phyloP scores from a whole-genome alignment of 2,329 filamentous ascomycete species.

The Xylariaceae sp. region DNA sequence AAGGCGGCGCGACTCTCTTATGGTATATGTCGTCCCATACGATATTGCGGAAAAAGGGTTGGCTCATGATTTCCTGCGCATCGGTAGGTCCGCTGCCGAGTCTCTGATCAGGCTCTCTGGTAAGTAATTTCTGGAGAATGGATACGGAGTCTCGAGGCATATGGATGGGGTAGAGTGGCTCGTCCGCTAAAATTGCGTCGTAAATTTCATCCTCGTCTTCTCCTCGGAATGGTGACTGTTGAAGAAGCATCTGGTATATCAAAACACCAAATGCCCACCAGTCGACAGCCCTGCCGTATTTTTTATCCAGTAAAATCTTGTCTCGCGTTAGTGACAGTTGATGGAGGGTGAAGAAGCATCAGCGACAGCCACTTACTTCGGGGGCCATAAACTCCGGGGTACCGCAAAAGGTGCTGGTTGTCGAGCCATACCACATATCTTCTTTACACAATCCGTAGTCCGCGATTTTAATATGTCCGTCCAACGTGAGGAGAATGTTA shows the following conservation, averaged over 20 bases:
- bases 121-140: conserved; percentile 94
- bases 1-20: conserved; percentile 85
- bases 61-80: conserved; percentile 97
- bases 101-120: conserved; percentile 86
- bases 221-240: conserved; percentile 96
- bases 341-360: not conserved
- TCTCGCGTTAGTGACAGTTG: conserved; percentile 28
- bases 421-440: conserved; percentile 98
- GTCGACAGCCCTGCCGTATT: conserved; percentile 93
- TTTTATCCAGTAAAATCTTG: conserved; percentile 94
- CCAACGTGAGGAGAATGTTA: conserved; percentile 87
- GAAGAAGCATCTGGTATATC: conserved; percentile 99
- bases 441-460: conserved; percentile 99
- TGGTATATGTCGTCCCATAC: conserved; percentile 99
- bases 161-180: conserved; percentile 95
- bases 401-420: conserved; percentile 95
- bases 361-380: conserved; percentile 56
- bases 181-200: conserved; percentile 94
- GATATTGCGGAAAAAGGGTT: conserved; percentile 95
- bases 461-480: conserved; percentile 97
- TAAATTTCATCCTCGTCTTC: conserved; percentile 99
- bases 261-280: conserved; percentile 99
- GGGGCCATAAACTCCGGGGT: conserved; percentile 99
- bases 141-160: conserved; percentile 98
- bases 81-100: conserved; percentile 93